Conservation (phyloP, 2,329 filamentous ascomycete species). For the Curvularia hawaiiensis region DNA sequence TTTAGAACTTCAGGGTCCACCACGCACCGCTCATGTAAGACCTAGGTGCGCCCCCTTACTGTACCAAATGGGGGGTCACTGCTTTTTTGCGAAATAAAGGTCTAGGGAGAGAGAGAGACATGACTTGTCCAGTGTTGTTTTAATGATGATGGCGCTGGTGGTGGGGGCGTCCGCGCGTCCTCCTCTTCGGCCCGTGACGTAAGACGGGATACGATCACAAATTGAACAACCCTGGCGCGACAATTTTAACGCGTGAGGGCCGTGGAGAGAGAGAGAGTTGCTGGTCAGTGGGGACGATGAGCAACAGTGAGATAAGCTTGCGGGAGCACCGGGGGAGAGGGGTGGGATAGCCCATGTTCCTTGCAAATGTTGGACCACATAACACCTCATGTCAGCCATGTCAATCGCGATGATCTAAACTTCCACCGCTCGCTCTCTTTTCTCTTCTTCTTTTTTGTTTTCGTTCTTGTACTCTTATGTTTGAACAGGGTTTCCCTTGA, state of each 20-base stretch:
- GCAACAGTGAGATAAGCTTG: too few relatives aligned
- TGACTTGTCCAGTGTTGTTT: too few relatives aligned
- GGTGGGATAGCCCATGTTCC: neutral
- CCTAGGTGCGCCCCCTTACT: too few relatives aligned
- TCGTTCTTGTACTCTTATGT: neutral
- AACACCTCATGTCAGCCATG: neutral
- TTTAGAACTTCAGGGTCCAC: too few relatives aligned
- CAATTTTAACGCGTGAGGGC: neutral
- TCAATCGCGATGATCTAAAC: neutral
- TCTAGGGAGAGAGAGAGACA: too few relatives aligned
- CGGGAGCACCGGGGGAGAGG: too few relatives aligned
- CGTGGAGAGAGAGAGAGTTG: too few relatives aligned
- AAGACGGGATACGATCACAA: constrained; percentile 1
- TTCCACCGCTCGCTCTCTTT: too few relatives aligned
- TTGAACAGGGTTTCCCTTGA: neutral
- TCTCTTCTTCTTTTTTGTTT: neutral
- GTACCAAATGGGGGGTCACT: too few relatives aligned
- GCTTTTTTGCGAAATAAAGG: neutral
- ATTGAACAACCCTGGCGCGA: constrained; percentile 3
- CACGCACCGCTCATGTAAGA: too few relatives aligned
- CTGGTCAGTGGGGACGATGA: too few relatives aligned
- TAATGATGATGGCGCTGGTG: too few relatives aligned
- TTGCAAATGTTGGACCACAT: neutral
- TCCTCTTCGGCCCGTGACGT: constrained; percentile 14
- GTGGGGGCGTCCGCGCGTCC: constrained; percentile 12